Evolutionary conservation across 805 yeast genomes (phyloP), one percentile per base, ranked within the genome.

Genomic region (Saccharomycopsis vini): DNA sequence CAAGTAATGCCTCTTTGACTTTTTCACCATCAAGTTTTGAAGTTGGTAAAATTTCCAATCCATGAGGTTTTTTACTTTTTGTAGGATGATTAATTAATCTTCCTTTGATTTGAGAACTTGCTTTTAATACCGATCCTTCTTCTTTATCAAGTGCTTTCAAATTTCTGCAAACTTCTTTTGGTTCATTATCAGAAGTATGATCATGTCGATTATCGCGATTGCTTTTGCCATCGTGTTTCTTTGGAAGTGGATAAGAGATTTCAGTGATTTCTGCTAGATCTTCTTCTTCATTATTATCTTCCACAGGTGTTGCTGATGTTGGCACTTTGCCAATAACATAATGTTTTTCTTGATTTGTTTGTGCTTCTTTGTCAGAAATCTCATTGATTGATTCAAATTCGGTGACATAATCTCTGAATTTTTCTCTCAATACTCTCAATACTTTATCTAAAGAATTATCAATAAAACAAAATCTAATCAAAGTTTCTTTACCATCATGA

Each of bases 401-500:
- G 10, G 35, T 32, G 19, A 42, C 37, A 9, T 22, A 16, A 3
- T 24, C 16, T 4, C 52, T 39, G 15, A 52, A 52, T 40, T 62
- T 61, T 36, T 59, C 58, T n/a, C 54, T 55, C 42, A 68, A 46
- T 35, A 68, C 43, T 19, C 56, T 45, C 24, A 65, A 44, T 5
- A 71, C 73, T 53, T 80, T 80, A 47, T 76, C 79, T 42, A 87
- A 70, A 12, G 88, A 76, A 1, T 83, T 72, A 57, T 83, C 89
- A 45, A 86, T 68, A 43, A 78, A 78, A 42, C 85, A 75, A 45
- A 86, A 67, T 49, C 89, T 68, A 18, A 87, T 72, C 35, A 86
- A 63, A 1, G 87, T 71, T 59, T 87, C 95, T 58, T 84, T 84
- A 16, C 94, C 95, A 50, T 81, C 86, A 2, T 75, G 55, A 41